Evolutionary conservation across 2,329 filamentous ascomycete genomes (phyloP), one percentile per base, ranked within the genome.

Genomic region (Aureobasidium melanogenum): DNA sequence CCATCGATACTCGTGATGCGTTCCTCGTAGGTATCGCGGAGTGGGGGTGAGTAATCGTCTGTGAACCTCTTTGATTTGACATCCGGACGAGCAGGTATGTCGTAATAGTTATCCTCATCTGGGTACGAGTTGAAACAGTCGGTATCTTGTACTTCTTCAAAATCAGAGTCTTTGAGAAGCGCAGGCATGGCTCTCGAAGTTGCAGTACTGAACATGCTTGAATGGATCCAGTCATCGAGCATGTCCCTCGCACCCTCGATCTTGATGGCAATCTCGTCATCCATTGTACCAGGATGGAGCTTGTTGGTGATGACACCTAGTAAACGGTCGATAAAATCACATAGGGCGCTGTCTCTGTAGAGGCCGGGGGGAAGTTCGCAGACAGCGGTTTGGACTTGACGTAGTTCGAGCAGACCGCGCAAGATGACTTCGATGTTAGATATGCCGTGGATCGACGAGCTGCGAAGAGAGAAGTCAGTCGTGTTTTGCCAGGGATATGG

Each of bases 371-470:
- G 69, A 10, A 70, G 66, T n/a, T 62, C 41, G 30, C 70, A 63
- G 2, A 57, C 26, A 8, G 68, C 65, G 19, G 66, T 66, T 56
- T 71, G 69, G 8, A 68, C 62, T 1, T 61, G 47, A 5, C 64
- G 64, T 17, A 71, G 65, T 8, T 30, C 56, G 2, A 65, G 48
- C 48, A 71, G 67, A 2, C 66, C 66, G 12, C 63, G 66, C n/a
- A 71, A 61, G 17, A 66, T 64, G 19, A 71, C 60, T 51, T 71
- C 65, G 58, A 71, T 46, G 55, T 70, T 67, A 1, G 67, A 62
- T 10, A 69, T 44, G 17, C 60, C 57, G 48, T 70, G 64, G 24
- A 70, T 64, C 12, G 63, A 64, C 7, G 68, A 67, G 47, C 56
- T 44, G 30, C 67, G 64, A 12, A 69, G 67, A 15, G 58, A 30